Evolutionary conservation across 306 rosid species (phyloP), one percentile per base, ranked within the genome.

Genomic region (Gastrolobium bilobum): DNA sequence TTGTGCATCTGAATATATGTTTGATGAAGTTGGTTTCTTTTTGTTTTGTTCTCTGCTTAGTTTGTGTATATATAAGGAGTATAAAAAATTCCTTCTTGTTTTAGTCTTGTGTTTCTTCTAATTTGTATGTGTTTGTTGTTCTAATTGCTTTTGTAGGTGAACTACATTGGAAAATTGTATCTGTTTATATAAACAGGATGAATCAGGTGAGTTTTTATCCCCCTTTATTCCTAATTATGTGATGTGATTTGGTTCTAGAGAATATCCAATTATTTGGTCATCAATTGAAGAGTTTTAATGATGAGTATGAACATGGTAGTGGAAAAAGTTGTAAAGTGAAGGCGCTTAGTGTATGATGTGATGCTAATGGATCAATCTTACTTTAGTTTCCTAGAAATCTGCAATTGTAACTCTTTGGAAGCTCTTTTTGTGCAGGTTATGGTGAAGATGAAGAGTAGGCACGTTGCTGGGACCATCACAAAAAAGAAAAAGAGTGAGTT

Each of bases 401-500:
- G 58, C 75, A 59, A 77, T 68, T 71, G 63, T 79, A 63, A 79
- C 85, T 63, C 84, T 77, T 86, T 80, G 68, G 82, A 83, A 79
- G 48, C 70, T 86, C 89, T 91, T 88, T 91, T 89, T 91, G 88
- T 76, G 87, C 89, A 96, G 98, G 99, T 96, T 70, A 90, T 96
- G 96, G 80, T 96, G 70, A 96, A 96, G 90, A 96, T 96, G 99
- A 96, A 93, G 96, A 96, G 99, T 77, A 91, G 94, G 83, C 98
- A 96, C 77, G 98, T 90, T 84, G 97, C 97, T 81, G 99, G 99
- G 92, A 90, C 99, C 94, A 84, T 96, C 84, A 93, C 98, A 14
- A 96, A 96, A 90, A 96, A 96, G 99, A 96, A 96, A 91, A 96
- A 96, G 97, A 96, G 99, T 96, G 76, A 89, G 97, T 74, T 40